Base-by-base conservation (phyloP, 129 eudicot species). In the Flaveria brownii region DNA sequence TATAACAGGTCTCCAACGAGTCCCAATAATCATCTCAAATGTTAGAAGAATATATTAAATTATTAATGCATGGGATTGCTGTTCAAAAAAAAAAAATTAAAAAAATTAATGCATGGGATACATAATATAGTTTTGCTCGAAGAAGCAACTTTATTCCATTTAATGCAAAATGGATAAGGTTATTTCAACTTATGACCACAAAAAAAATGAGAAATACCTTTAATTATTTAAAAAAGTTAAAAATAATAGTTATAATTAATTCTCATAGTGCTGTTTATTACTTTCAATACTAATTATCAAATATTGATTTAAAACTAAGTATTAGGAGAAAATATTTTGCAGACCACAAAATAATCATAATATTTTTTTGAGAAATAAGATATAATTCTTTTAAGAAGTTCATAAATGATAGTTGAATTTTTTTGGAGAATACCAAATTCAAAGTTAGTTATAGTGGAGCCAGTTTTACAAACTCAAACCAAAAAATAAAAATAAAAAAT, bases 381-480 rank as follows among this genome's bases (percentile, higher is more conserved):
- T 25, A 2, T 8, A 1, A 10, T 2, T n/a, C n/a, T 36, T 64
- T n/a, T 54, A 33, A 66, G 9, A 71, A 59, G 16, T 42, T 54
- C 20, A 56, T 63, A 43, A 56, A 26, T 8, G 60, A 68, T 15
- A 23, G n/a, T 66, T 6, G 4, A 70, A 61, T 61, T 47, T 60
- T 46, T 47, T 78, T 72, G 78, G 73, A 72, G 59, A n/a, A 64
- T 73, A 65, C 83, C 71, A 73, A 80, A 80, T 72, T 47, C 20
- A 30, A 64, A 26, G 68, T 73, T 80, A 69, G 78, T 80, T 73
- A 73, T 73, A 78, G 83, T 80, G 74, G 83, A 80, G 78, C 83
- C 83, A 64, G 0, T 73, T 65, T 51, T 80, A 64, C 69, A 16
- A 73, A 66, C 75, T 73, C 74, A 45, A 80, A 73, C 79, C 59